Base-by-base conservation (phyloP, 2,329 filamentous ascomycete species). In the Fusarium torreyae region DNA sequence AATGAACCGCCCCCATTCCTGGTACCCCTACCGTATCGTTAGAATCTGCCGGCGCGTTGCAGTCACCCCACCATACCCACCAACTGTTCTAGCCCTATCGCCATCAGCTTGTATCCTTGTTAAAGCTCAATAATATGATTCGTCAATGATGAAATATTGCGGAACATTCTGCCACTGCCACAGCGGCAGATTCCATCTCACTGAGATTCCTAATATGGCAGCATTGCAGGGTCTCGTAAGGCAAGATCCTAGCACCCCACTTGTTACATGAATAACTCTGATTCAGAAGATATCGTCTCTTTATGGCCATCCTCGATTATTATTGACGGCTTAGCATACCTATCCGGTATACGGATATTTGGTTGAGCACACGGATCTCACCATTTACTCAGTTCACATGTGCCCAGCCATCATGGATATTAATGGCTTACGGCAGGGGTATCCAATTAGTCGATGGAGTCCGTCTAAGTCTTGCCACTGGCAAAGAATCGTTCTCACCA, bases 251-350 rank as follows among this genome's bases (percentile, higher is more conserved):
- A 15, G 46, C 20, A 24, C 24, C 48, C 48, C 48, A 51, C 48
- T 51, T 28, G 34, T 51, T 51, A 51, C 48, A 11, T 51, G 48
- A 39, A 51, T 51, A 51, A 51, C 34, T 7, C 34, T 39, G 20
- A 10, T 22, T 39, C 17, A 5, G 18, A 39, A 39, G 33, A 50
- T 39, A 50, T 50, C 33, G 33, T 26, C 26, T 28, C 26, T 28
- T 28, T 28, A 28, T 28, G 8, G 26, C 26, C 8, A 28, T 28
- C 10, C 8, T 28, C 48, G 28, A 38, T 26, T 11, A 17, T 51
- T 51, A 51, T 51, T 51, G 48, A 51, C 48, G 13, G 17, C 34
- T 38, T 51, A 18, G 17, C 8, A 33, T 33, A 26, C 33, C 46
- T 39, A 39, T 50, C 15, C 33, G 33, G 17, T 50, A 38, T 38